phyloP scores from a whole-genome alignment of 306 rosid species.

The Gastrolobium villosum region DNA sequence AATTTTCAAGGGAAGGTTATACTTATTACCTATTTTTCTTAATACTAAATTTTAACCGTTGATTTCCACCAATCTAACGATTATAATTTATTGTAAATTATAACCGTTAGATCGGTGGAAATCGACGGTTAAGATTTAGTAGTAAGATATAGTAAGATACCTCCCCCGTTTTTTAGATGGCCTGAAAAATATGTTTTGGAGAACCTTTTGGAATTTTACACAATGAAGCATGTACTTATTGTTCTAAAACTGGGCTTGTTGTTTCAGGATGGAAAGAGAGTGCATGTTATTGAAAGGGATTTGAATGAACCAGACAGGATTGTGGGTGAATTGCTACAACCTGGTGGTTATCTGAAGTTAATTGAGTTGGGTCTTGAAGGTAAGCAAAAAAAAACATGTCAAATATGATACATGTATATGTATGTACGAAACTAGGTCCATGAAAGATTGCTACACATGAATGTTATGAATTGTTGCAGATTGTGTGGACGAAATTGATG shows the following conservation, averaged over 20 bases:
- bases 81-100: too few species aligned
- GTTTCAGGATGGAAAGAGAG: constrained; percentile 77
- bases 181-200: neutral
- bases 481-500: constrained; percentile 80
- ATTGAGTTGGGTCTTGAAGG: constrained; percentile 84
- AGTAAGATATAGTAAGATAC: too few species aligned
- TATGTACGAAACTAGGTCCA: neutral
- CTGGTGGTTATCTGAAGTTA: constrained; percentile 88
- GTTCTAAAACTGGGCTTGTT: constrained; percentile 23
- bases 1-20: too few species aligned
- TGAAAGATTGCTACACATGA: constrained; percentile 10
- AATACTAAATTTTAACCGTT: too few species aligned
- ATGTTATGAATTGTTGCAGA: constrained; percentile 58
- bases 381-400: constrained; percentile 42
- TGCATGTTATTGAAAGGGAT: constrained; percentile 87
- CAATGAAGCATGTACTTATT: constrained; percentile 2
- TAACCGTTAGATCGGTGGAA: too few species aligned
- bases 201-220: neutral
- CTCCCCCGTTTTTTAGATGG: too few species aligned
- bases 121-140: too few species aligned
- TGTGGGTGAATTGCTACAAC: constrained; percentile 91
- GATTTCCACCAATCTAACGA: too few species aligned
- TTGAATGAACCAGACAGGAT: constrained; percentile 84
- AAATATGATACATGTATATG: neutral
- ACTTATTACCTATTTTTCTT: too few species aligned